Percentiles rank a stretch among this genome's conserved stretches.
Conservation (phyloP, 345 rosid genomes). For the Moricandia moricandioides region DNA sequence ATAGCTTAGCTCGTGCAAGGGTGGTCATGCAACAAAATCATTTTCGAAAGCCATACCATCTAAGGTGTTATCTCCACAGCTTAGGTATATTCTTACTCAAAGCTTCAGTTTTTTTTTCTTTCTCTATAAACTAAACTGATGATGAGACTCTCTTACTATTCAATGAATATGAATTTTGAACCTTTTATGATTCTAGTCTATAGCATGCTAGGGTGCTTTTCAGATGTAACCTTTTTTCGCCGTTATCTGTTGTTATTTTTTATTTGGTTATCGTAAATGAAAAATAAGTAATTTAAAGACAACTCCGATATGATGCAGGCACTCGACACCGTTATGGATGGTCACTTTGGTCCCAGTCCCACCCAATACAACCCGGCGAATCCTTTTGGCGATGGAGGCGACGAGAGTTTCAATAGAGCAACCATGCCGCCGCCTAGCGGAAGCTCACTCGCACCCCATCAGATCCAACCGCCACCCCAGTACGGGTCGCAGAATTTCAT, state of each 20-base stretch:
- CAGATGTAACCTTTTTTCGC: not conserved
- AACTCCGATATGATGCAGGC: conserved; percentile 56
- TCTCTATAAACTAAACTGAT: not conserved
- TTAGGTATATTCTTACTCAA: not conserved
- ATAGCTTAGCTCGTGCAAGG: not conserved
- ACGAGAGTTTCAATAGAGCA: conserved; percentile 45
- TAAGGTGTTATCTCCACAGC: not conserved
- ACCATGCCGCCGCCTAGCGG: conserved; percentile 75
- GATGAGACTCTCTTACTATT: not conserved
- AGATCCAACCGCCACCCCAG: conserved; percentile 42
- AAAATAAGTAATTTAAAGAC: not conserved
- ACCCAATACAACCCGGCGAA: conserved; percentile 36
- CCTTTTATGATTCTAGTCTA: not conserved
- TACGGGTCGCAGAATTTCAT: conserved; percentile 47
- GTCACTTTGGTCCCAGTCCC: conserved; percentile 39
- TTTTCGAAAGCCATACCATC: not conserved
- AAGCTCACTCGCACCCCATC: conserved; percentile 64
- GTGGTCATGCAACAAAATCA: not conserved
- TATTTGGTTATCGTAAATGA: not conserved
- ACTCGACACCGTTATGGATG: conserved; percentile 44
- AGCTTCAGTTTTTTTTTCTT: not conserved
- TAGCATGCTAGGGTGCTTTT: not conserved
- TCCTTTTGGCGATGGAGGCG: conserved; percentile 21
- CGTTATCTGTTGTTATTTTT: not conserved
- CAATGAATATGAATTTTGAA: not conserved